Base-by-base conservation (phyloP, 1,284 basidiomycete genomes). In the Cryptococcus neoformans region DNA sequence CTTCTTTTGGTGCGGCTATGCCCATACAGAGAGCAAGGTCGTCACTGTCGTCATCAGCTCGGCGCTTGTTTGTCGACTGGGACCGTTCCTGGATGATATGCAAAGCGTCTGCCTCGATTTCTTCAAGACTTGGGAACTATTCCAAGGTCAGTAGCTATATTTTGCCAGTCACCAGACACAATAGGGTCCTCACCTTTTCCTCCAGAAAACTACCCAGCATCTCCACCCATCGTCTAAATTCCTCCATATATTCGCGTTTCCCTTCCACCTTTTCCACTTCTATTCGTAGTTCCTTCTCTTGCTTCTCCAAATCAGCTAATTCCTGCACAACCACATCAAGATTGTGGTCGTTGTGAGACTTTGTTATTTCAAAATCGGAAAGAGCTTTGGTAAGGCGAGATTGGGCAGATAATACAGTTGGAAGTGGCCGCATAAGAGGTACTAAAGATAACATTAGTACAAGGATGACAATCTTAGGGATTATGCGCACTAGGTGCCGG, bases 161-260 rank as follows among this genome's bases (percentile, higher is more conserved):
- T 28, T 28, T 28, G 28, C 28, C 38, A 17, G 16, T 50, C 7
- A 49, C 34, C 12, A 12, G n/a, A 16, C 16, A 4, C 11, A 4
- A 21, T 21, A 10, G 6, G 9, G 4, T 59, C 28, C 77, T 40
- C 45, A 91, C 91, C 85, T 97, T 97, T 74, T 92, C 90, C 68
- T 95, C 92, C 40, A 97, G 79, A 73, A 97, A 96, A 4, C 82
- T 83, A 1, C 90, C 92, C 4, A 96, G 83, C 64, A 85, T 85
- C 72, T 97, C 93, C 0, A 94, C 81, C 87, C 90, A 94, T 44
- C 88, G 87, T 58, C 83, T 82, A 78, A 97, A 92, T 53, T 86
- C 85, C 12, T 81, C 81, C 64, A 95, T 93, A 91, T 92, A 97
- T 45, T 87, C 86, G 48, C 88, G 81, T 75, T 95, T 95, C 48